Evolutionary conservation across 345 rosid species (phyloP).

Genomic region (Arabidopsis arenosa): DNA sequence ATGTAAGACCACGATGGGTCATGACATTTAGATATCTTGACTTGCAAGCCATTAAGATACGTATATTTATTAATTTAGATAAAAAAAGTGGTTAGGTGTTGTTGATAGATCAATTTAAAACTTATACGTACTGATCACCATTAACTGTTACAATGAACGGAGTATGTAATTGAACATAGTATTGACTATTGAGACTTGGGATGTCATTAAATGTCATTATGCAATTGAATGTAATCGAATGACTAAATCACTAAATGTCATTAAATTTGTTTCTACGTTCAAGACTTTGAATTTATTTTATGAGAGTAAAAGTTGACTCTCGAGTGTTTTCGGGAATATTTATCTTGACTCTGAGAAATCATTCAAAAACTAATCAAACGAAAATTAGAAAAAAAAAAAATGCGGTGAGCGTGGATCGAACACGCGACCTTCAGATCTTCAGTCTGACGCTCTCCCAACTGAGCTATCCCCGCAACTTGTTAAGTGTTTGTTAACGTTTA

Average conservation of each 20-base stretch:
- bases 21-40: background rate
- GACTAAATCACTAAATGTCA: background rate
- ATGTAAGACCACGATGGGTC: conserved; percentile 16
- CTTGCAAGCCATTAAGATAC: background rate
- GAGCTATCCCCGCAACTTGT: conserved; percentile 75
- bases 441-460: conserved; percentile 97
- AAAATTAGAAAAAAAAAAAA: background rate
- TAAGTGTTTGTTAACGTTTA: background rate
- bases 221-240: background rate
- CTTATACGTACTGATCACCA: background rate
- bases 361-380: background rate
- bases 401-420: conserved; percentile 82
- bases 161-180: background rate
- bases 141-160: background rate
- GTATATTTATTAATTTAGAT: background rate
- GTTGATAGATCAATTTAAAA: background rate
- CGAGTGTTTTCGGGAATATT: background rate
- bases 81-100: background rate
- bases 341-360: background rate
- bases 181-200: background rate
- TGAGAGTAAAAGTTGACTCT: background rate
- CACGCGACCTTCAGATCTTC: conserved; percentile 81
- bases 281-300: background rate
- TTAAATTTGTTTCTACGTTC: background rate
- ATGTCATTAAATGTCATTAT: background rate